Base-by-base conservation (phyloP, 208 protist genomes). In the Trypanosoma boissoni region DNA sequence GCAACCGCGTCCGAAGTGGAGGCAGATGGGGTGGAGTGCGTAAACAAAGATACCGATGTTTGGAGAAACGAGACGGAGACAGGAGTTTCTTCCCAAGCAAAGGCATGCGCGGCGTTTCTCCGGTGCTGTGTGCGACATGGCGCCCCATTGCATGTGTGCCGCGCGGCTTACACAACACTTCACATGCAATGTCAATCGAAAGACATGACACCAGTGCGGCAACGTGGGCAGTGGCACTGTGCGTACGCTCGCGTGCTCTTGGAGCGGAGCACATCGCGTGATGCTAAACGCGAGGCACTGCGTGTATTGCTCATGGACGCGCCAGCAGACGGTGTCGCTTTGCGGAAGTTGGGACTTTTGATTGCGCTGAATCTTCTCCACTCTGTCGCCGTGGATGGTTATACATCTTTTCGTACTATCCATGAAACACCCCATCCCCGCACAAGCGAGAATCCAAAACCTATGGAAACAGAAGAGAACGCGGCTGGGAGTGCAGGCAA, bases 261-360 rank as follows among this genome's bases (percentile, higher is more conserved):
- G n/a, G n/a, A n/a, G n/a, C n/a, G n/a, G n/a, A n/a, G n/a, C n/a
- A n/a, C n/a, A n/a, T n/a, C n/a, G n/a, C n/a, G n/a, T n/a, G n/a
- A n/a, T n/a, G n/a, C n/a, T n/a, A n/a, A n/a, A n/a, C n/a, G n/a
- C 12, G 64, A 70, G 20, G 56, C 56, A 18, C 29, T 64, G 23
- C 56, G 56, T 20, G 56, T 70, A n/a, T 31, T 70, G 14, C 36
- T 70, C 37, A 20, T 70, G 26, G 64, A 70, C n/a, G 34, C 56
- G 26, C 45, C 64, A 1, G 49, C 39, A 45, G 50, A 60, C n/a
- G 56, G 56, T 44, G 29, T 52, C 18, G 18, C 16, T 26, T 21
- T 70, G 28, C 46, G 44, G 1, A 27, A 37, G 12, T 9, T 37
- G 48, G 55, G 45, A 23, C 28, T 57, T 20, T 41, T 70, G 9